A percentile compares a stretch with the other conserved stretches of the same genome.
Evolutionary conservation across 2,329 filamentous ascomycete genomes (phyloP).

Genomic region (Aschersonia sp.): DNA sequence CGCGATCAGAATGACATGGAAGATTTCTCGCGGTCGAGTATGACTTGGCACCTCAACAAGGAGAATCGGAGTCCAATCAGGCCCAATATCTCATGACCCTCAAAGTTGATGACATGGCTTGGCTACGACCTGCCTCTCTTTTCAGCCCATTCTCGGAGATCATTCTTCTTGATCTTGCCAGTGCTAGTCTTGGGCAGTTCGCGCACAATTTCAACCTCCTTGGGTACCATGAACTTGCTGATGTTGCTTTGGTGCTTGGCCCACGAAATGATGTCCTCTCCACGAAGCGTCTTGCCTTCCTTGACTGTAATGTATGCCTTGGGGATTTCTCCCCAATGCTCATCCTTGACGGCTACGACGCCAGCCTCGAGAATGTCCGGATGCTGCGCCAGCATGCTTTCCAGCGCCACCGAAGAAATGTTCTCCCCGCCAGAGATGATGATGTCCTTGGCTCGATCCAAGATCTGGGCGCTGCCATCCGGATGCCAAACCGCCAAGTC

Average conservation of each 20-base stretch:
- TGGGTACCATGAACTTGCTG: slow-evolving; percentile 76
- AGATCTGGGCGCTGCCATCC: slow-evolving; percentile 81
- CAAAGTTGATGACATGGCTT: too few relatives aligned
- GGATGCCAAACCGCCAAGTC: slow-evolving; percentile 89
- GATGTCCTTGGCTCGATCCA: slow-evolving; percentile 92
- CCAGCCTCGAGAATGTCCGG: slow-evolving; percentile 83
- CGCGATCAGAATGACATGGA: too few relatives aligned
- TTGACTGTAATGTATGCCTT: slow-evolving; percentile 86
- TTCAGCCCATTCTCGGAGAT: slow-evolving; percentile 69
- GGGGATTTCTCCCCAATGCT: slow-evolving; percentile 90
- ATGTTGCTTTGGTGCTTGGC: slow-evolving; percentile 69
- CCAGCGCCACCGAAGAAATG: slow-evolving; percentile 85
- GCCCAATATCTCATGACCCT: too few relatives aligned
- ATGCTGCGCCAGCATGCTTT: slow-evolving; percentile 79
- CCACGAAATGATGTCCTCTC: slow-evolving; percentile 68
- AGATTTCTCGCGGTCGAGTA: too few relatives aligned
- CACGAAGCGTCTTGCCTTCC: slow-evolving; percentile 32
- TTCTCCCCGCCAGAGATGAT: slow-evolving; percentile 98
- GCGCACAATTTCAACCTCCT: slow-evolving; percentile 60
- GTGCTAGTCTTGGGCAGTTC: slow-evolving; percentile 96
- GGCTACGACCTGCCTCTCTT: slow-evolving; percentile 8
- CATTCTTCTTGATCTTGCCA: slow-evolving; percentile 92
- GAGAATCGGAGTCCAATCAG: neutral
- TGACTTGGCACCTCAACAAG: too few relatives aligned
- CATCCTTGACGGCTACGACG: slow-evolving; percentile 75